Evolutionary conservation across 345 rosid species (phyloP).

Genomic region (Eucalyptus dawsonii): DNA sequence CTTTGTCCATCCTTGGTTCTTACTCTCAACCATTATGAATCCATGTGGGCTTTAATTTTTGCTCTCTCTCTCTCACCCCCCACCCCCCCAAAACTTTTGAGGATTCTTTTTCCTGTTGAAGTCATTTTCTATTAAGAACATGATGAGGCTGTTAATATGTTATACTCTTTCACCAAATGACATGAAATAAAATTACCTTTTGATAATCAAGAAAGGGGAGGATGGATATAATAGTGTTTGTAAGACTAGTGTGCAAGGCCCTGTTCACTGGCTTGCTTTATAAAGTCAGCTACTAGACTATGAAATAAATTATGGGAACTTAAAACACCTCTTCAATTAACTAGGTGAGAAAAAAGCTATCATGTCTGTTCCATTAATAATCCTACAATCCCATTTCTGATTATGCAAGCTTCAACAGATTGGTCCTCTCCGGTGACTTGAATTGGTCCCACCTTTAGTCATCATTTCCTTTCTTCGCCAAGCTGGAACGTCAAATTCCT

Average conservation of each 20-base stretch:
- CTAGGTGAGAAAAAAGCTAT: background rate
- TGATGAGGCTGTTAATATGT: background rate
- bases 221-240: background rate
- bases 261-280: background rate
- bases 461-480: background rate
- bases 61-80: background rate
- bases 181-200: background rate
- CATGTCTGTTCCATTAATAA: background rate
- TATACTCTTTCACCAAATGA: background rate
- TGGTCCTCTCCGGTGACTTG: background rate
- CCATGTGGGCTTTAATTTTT: background rate
- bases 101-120: background rate
- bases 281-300: background rate
- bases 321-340: background rate
- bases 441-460: background rate
- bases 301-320: background rate
- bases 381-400: background rate
- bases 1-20: background rate
- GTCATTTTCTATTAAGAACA: background rate
- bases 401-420: background rate
- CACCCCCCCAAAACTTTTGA: background rate
- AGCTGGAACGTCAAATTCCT: background rate
- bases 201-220: background rate
- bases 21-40: background rate
- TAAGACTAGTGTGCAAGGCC: background rate